Evolutionary conservation across 1,284 basidiomycete species (phyloP).

Genomic region (Ceratobasidium sp.): DNA sequence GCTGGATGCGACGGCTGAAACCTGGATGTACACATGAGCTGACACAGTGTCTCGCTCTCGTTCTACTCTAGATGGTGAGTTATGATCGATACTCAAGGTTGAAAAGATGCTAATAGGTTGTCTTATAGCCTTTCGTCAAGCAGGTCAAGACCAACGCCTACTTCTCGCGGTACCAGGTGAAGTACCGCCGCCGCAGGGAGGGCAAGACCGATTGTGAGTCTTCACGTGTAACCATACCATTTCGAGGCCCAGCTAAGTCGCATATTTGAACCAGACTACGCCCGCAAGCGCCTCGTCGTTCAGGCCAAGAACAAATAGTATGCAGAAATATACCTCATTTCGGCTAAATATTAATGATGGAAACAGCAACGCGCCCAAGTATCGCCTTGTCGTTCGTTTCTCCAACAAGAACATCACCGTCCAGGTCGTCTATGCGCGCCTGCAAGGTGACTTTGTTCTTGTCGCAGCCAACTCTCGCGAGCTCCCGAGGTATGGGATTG

Average conservation of each 20-base stretch:
- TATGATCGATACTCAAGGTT: not conserved
- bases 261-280: constrained; percentile 74
- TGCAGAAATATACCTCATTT: constrained; percentile 45
- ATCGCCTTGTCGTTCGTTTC: constrained; percentile 98
- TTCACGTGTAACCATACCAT: not conserved
- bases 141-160: constrained; percentile 89
- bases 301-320: constrained; percentile 99
- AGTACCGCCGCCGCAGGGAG: constrained; percentile 94
- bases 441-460: constrained; percentile 96
- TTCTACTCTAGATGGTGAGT: constrained; percentile 35
- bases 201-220: constrained; percentile 95
- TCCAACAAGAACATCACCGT: constrained; percentile 92
- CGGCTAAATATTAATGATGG: not conserved
- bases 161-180: constrained; percentile 98
- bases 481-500: constrained; percentile 95
- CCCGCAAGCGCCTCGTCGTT: constrained; percentile 92
- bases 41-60: constrained; percentile 21
- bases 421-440: constrained; percentile 95
- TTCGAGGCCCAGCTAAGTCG: not conserved
- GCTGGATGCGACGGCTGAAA: constrained; percentile 39
- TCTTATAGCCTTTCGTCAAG: constrained; percentile 77
- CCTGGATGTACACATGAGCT: constrained; percentile 39
- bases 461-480: constrained; percentile 89
- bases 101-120: constrained; percentile 1
- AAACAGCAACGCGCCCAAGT: constrained; percentile 89